These are phyloP conservation scores for Botrytis fabae DNA, from an alignment of 2,329 filamentous ascomycete species.

Conservation along the genomic window DNA sequence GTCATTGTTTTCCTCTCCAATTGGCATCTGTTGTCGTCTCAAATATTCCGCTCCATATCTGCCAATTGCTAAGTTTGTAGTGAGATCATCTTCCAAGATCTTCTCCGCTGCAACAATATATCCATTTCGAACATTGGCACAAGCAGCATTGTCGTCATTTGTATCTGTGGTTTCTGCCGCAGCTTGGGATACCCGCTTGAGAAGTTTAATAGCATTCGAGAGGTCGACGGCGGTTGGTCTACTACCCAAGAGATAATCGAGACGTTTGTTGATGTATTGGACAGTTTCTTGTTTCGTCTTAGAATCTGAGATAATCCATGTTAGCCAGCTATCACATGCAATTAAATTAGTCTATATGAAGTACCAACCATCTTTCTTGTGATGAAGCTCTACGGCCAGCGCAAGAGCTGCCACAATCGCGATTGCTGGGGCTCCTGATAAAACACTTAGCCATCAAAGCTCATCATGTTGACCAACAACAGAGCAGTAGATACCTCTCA, in stretches of 20 bases:
- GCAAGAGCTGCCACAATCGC: slow-evolving; percentile 94
- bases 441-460: slow-evolving; percentile 21
- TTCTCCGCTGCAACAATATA: slow-evolving; percentile 81
- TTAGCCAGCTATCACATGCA: neutral
- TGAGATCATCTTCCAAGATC: slow-evolving; percentile 83
- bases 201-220: slow-evolving; percentile 80
- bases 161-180: slow-evolving; percentile 45
- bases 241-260: slow-evolving; percentile 86
- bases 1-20: slow-evolving; percentile 29
- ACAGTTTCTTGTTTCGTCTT: slow-evolving; percentile 56
- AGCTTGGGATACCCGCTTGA: slow-evolving; percentile 63
- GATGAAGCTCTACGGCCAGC: slow-evolving; percentile 78
- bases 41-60: slow-evolving; percentile 83
- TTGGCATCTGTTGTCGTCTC: slow-evolving; percentile 39
- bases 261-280: slow-evolving; percentile 69
- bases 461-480: neutral
- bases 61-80: slow-evolving; percentile 86
- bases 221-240: slow-evolving; percentile 94
- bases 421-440: slow-evolving; percentile 80
- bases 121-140: slow-evolving; percentile 58
- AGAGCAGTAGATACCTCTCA: slow-evolving; percentile 52
- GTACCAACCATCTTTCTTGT: slow-evolving; percentile 49
- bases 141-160: slow-evolving; percentile 28
- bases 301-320: slow-evolving; percentile 24
- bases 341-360: neutral